Percentiles rank a stretch among this genome's conserved stretches.
Evolutionary conservation across 2,329 filamentous ascomycete species (phyloP).

Genomic region (Xylaria sp.): DNA sequence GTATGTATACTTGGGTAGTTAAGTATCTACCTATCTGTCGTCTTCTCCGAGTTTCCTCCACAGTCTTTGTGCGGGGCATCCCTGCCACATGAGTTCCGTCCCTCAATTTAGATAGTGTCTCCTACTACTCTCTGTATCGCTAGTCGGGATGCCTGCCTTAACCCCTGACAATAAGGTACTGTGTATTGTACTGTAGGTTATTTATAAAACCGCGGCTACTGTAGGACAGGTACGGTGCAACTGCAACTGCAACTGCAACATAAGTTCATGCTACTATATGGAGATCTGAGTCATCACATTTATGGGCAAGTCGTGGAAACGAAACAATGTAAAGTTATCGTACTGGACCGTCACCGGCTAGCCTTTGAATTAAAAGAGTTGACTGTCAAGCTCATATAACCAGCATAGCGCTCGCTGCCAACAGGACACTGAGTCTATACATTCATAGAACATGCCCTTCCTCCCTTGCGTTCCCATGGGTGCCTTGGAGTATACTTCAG

Average conservation of each 20-base stretch:
- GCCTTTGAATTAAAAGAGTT: no score
- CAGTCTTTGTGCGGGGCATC: constrained; percentile 43
- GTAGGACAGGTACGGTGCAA: not conserved
- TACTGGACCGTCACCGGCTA: no score
- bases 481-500: not conserved
- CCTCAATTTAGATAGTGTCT: constrained; percentile 3
- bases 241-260: not conserved
- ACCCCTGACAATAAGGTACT: not conserved
- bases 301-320: not conserved
- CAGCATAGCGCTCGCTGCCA: no score
- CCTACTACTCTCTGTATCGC: not conserved
- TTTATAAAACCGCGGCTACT: not conserved
- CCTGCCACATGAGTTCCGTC: constrained; percentile 31
- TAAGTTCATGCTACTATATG: not conserved
- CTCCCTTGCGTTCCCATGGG: not conserved
- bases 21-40: not conserved
- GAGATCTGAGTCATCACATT: not conserved
- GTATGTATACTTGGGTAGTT: not conserved
- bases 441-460: not conserved
- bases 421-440: not conserved
- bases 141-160: not conserved
- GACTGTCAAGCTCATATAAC: no score
- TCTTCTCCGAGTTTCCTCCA: constrained; percentile 9
- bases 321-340: not conserved
- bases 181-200: not conserved